These are phyloP conservation scores for Blastomyces parvus DNA, from an alignment of 2,329 filamentous ascomycete species.

Conservation along the genomic window DNA sequence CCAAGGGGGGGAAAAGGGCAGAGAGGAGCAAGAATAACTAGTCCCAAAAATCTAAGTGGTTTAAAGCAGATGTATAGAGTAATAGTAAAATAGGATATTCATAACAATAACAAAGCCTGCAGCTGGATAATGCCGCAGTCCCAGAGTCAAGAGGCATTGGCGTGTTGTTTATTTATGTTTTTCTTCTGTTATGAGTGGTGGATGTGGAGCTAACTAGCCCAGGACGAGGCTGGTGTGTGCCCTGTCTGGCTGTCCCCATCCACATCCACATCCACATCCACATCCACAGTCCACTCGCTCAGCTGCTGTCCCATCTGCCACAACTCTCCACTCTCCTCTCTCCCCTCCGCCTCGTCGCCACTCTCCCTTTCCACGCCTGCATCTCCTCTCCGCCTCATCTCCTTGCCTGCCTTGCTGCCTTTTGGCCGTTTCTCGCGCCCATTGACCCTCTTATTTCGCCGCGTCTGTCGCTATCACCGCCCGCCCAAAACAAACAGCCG, in stretches of 20 bases:
- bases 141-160: no score
- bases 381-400: not conserved
- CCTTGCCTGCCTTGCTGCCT: not conserved
- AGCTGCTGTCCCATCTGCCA: not conserved
- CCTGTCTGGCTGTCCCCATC: not conserved
- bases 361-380: no score
- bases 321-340: not conserved
- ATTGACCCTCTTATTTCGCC: slow-evolving; percentile 14
- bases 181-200: no score
- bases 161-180: not conserved
- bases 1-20: no score
- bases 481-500: not conserved
- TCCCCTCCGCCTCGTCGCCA: no score
- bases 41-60: no score
- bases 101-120: no score
- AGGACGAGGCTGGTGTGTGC: not conserved
- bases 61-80: no score
- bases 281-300: not conserved
- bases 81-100: no score
- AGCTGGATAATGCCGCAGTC: no score
- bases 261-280: no score
- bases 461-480: slow-evolving; percentile 18
- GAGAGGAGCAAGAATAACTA: no score
- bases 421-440: not conserved
- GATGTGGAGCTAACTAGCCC: not conserved